These are phyloP conservation scores for Collariella sp. DNA, from an alignment of 495 filamentous ascomycete genomes.

Conservation along the genomic window DNA sequence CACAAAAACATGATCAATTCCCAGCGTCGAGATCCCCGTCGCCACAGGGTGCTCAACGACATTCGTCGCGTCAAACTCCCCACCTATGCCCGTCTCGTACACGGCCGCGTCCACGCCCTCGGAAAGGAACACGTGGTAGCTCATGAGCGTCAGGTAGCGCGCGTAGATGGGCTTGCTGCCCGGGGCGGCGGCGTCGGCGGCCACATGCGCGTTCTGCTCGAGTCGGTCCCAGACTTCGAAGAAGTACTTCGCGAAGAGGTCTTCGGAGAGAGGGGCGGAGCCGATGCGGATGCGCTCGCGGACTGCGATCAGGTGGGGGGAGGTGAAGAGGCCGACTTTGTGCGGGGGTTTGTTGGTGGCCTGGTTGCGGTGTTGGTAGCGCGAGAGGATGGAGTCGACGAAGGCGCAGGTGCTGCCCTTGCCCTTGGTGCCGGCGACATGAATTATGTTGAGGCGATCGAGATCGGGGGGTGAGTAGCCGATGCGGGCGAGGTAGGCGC, in stretches of 20 bases:
- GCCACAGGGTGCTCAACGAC: slow-evolving; percentile 67
- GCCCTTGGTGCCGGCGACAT: slow-evolving; percentile 89
- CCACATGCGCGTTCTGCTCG: slow-evolving; percentile 31
- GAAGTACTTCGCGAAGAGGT: slow-evolving; percentile 73
- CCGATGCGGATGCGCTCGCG: slow-evolving; percentile 84
- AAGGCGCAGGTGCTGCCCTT: slow-evolving; percentile 79
- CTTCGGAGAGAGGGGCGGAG: slow-evolving; percentile 62
- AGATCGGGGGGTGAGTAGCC: slow-evolving; percentile 72
- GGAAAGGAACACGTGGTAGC: slow-evolving; percentile 73
- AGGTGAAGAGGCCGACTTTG: slow-evolving; percentile 78
- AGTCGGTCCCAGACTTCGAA: slow-evolving; percentile 83
- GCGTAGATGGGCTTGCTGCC: slow-evolving; percentile 73
- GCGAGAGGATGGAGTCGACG: slow-evolving; percentile 45
- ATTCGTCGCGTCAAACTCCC: slow-evolving; percentile 90
- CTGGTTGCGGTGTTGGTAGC: slow-evolving; percentile 29
- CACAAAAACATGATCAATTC: slow-evolving; percentile 78
- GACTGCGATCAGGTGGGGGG: slow-evolving; percentile 79
- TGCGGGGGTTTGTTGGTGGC: slow-evolving; percentile 27
- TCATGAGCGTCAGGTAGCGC: slow-evolving; percentile 82
- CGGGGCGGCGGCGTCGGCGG: slow-evolving; percentile 22
- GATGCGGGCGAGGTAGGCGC: slow-evolving; percentile 63
- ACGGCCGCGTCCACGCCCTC: slow-evolving; percentile 76
- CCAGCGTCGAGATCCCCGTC: slow-evolving; percentile 71
- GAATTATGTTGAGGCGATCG: slow-evolving; percentile 63
- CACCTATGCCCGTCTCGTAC: slow-evolving; percentile 90